These are phyloP conservation scores for Ophiostoma angusticollis DNA, from an alignment of 2,329 filamentous ascomycete species.

Conservation along the genomic window DNA sequence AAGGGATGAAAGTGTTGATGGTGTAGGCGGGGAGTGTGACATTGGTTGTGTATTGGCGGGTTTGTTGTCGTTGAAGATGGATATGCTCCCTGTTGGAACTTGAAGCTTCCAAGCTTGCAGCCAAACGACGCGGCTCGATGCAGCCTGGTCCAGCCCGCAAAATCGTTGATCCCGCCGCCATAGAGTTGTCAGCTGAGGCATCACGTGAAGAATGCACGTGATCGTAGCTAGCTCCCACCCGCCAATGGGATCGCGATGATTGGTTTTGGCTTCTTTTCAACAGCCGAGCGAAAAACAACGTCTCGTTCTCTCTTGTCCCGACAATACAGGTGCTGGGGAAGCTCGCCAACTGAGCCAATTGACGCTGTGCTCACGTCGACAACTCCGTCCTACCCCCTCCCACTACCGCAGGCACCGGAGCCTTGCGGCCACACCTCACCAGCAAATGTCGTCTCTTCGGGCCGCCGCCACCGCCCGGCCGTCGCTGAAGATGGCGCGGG, in stretches of 20 bases:
- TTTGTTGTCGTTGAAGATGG: background rate
- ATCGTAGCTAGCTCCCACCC: background rate
- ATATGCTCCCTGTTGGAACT: background rate
- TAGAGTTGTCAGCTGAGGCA: background rate
- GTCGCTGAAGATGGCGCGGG: conserved; percentile 33
- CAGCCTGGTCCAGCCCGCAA: conserved; percentile 23
- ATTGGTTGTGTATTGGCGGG: background rate
- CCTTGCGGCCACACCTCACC: background rate
- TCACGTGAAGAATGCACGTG: conserved; percentile 7
- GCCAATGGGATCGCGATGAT: conserved; percentile 14
- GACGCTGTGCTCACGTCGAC: conserved; percentile 4
- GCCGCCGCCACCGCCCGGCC: conserved; percentile 44
- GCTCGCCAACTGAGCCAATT: conserved; percentile 13
- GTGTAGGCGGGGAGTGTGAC: background rate
- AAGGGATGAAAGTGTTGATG: background rate
- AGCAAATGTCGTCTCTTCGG: conserved; percentile 15
- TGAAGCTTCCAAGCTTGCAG: background rate
- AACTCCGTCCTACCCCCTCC: background rate
- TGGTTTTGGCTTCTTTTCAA: conserved; percentile 10
- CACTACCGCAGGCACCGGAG: too few species aligned
- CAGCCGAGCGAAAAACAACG: conserved; percentile 10
- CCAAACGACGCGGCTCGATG: conserved; percentile 28
- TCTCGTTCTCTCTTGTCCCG: too few species aligned
- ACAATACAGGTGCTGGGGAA: conserved; percentile 11
- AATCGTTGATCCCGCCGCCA: conserved; percentile 8